A percentile compares a stretch with the other conserved stretches of the same genome.
These are phyloP conservation scores for Eucalyptus melliodora DNA, from an alignment of 345 rosid species.

Conservation along the genomic window DNA sequence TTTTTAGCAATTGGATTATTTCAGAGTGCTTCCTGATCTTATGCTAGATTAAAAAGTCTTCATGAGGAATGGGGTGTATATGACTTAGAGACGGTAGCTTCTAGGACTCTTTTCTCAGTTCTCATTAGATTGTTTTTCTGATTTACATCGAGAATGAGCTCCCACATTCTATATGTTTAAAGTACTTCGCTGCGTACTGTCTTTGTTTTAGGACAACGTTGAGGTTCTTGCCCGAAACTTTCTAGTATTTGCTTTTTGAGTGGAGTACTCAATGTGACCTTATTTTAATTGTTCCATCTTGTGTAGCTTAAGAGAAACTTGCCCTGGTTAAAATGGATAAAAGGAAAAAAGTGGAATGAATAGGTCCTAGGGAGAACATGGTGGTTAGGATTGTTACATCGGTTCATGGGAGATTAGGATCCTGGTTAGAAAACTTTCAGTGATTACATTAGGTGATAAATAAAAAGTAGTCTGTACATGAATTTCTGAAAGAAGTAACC, in stretches of 20 bases:
- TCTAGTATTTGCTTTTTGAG: background rate
- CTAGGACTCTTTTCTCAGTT: background rate
- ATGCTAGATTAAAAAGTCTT: background rate
- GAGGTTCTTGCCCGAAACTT: background rate
- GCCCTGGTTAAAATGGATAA: background rate
- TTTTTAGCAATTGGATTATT: background rate
- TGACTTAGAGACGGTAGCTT: constrained; percentile 4
- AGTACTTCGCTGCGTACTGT: background rate
- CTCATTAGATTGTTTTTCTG: background rate
- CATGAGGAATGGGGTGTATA: background rate
- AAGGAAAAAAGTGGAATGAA: background rate
- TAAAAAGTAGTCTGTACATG: background rate
- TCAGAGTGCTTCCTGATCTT: background rate
- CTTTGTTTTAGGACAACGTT: background rate
- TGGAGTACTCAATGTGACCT: background rate
- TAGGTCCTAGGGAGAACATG: background rate
- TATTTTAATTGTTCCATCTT: background rate
- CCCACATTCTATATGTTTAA: background rate
- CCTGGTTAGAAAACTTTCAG: background rate
- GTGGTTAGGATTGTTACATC: background rate
- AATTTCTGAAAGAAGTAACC: background rate
- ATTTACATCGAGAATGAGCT: background rate
- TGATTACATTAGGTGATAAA: background rate
- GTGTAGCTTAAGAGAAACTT: background rate
- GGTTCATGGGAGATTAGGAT: background rate